Evolutionary conservation across 495 filamentous ascomycete species (phyloP).

Genomic region (Hypoxylon rickii): DNA sequence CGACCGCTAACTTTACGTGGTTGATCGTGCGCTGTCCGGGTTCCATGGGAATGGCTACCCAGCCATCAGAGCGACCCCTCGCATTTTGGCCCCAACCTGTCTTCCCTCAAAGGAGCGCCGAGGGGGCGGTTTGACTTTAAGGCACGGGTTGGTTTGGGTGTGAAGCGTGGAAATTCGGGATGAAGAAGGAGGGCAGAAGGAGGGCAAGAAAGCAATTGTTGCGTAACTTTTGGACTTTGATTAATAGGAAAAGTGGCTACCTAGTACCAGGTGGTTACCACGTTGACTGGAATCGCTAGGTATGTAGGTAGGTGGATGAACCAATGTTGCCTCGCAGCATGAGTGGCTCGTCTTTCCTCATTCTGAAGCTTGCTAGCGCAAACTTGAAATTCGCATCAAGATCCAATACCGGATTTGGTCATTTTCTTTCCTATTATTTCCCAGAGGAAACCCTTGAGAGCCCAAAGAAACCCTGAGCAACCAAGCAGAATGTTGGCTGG

Average conservation of each 20-base stretch:
- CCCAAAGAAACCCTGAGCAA: too few relatives aligned
- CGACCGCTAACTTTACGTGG: slow-evolving; percentile 11
- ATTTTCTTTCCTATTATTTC: slow-evolving; percentile 13
- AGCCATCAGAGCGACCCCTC: background rate
- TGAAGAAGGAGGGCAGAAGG: background rate
- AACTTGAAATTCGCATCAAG: background rate
- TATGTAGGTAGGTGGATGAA: background rate
- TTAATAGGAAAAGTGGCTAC: too few relatives aligned
- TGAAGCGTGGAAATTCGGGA: slow-evolving; percentile 13
- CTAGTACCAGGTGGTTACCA: slow-evolving; percentile 31
- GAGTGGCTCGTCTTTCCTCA: slow-evolving; percentile 16
- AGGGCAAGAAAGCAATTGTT: background rate
- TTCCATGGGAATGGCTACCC: slow-evolving; percentile 17
- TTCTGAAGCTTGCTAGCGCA: slow-evolving; percentile 6
- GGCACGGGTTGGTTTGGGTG: slow-evolving; percentile 14
- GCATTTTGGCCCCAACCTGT: slow-evolving; percentile 17
- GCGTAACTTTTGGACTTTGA: too few relatives aligned
- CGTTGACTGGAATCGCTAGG: slow-evolving; percentile 16
- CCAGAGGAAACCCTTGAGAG: too few relatives aligned
- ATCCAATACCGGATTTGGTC: slow-evolving; percentile 19
- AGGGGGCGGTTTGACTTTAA: slow-evolving; percentile 30
- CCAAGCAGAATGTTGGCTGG: slow-evolving; percentile 14
- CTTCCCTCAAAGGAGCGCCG: slow-evolving; percentile 18
- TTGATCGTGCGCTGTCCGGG: slow-evolving; percentile 11
- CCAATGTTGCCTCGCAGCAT: slow-evolving; percentile 16